Evolutionary conservation across 371 early-diverging fungal species (phyloP), one percentile per base, ranked within the genome.

Genomic region (Blakeslea trispora): DNA sequence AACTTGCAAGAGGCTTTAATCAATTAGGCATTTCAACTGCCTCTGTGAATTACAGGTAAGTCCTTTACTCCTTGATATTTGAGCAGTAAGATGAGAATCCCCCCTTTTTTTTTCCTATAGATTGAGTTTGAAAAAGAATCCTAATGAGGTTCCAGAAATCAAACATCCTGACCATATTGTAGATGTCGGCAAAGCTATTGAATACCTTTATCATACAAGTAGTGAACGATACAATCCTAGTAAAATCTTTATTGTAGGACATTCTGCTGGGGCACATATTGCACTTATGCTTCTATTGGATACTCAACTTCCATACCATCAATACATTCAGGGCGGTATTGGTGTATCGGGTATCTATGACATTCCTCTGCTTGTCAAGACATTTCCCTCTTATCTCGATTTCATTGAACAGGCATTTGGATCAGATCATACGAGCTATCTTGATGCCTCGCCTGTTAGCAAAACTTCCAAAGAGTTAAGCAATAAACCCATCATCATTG

Each of bases 261-360:
- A 94, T 60, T 91, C 91, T n/a, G 91, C 88, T 0, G 95, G 93
- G 23, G 92, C 86, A 1, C 92, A 90, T 34, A 72, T 93, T 40
- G 74, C 83, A 0, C 69, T 75, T 5, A 75, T 87, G 50, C 64
- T 91, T 46, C 66, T 80, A 11, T 71, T 93, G 17, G 66, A 78
- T 15, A 80, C 79, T n/a, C 21, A 54, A 22, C 79, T 63, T 41
- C 22, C 34, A 1, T 55, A 37, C 19, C 37, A 44, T 7, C 24
- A 41, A 3, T 49, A 63, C 3, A 63, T 69, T 7, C 32, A 68
- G 7, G 81, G 75, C 5, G 66, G 90, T 19, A 28, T 91, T 32
- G 90, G 90, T 5, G 81, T 91, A 0, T 89, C 89, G 53, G 95
- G 93, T 3, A 91, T 94, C 58, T 92, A 91, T 68, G 85, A 92